phyloP scores from a whole-genome alignment of 495 filamentous ascomycete species.

The Zalerion maritima region DNA sequence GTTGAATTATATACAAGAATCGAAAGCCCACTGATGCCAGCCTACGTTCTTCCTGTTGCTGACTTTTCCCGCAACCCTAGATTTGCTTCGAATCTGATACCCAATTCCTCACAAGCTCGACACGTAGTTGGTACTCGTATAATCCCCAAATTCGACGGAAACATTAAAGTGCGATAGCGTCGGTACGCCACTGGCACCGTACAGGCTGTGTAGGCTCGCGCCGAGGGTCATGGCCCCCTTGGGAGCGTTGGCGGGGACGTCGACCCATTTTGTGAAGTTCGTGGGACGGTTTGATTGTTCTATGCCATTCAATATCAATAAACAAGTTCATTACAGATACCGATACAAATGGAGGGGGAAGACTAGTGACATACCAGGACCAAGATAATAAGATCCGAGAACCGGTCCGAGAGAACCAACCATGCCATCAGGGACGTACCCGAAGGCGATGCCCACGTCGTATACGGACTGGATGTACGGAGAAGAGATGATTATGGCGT shows the following conservation, averaged over 20 bases:
- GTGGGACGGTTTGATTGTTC: constrained; percentile 1
- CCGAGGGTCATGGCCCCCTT: constrained; percentile 2
- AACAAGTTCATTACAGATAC: background rate
- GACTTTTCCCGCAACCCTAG: too few species aligned
- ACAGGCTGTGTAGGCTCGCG: constrained; percentile 1
- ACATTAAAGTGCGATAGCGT: constrained; percentile 1
- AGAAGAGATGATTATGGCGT: constrained; percentile 1
- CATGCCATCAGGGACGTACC: background rate
- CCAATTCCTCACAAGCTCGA: too few species aligned
- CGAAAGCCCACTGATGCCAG: too few species aligned
- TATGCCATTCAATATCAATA: background rate
- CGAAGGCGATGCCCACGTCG: constrained; percentile 2
- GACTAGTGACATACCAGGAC: constrained; percentile 1
- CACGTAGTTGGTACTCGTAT: background rate
- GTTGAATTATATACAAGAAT: too few species aligned
- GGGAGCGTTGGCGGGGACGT: background rate
- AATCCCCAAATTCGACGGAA: constrained; percentile 1
- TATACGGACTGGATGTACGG: constrained; percentile 4
- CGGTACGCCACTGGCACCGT: background rate
- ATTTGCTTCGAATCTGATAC: too few species aligned
- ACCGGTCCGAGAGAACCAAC: constrained; percentile 1
- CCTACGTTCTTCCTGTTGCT: too few species aligned
- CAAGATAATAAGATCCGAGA: constrained; percentile 3
- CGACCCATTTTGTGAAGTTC: background rate
- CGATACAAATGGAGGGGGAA: background rate